Base-by-base conservation (phyloP, 495 filamentous ascomycete species). In the Tetracladium setigerum region DNA sequence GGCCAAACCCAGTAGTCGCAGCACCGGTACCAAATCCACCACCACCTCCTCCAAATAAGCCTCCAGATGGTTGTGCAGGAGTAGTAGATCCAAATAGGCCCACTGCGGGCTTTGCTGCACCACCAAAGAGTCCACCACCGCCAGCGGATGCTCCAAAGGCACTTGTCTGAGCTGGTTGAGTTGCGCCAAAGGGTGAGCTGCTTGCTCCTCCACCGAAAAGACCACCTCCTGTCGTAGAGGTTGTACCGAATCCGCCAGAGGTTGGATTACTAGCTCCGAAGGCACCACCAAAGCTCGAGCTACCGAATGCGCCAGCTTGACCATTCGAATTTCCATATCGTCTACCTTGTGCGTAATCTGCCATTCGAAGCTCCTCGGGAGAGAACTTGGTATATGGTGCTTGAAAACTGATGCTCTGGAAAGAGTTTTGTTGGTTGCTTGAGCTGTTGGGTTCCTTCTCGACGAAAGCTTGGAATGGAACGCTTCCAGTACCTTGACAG, bases 261-360 rank as follows among this genome's bases (percentile, higher is more conserved):
- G 65, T 54, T 10, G 63, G 50, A 24, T 56, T 65, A 38, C 49
- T 66, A 9, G 59, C 42, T 17, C 71, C 72, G 49, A 78, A 78
- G 9, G 9, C 24, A 6, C 69, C 70, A 13, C 74, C 76, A 62
- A 87, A 87, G 16, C 73, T 71, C 22, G 78, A 80, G 48, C 64
- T 67, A 6, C 92, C 92, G 59, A 98, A 98, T 4, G 83, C 86
- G 30, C 87, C 88, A 35, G 83, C 76, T 59, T 87, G 83, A 41
- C 87, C 87, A 46, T 85, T 86, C 16, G 76, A 72, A 54, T 87
- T 91, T 7, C 89, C 92, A 54, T 72, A 85, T 31, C 82, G 79
- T 47, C 92, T 78, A 18, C 92, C 92, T 69, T 87, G 82, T 44
- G 81, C 77, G 65, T 97, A 98, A 67, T 98, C 92, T 30, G 77